Base-by-base conservation (phyloP, 495 filamentous ascomycete species). In the Podospora conica region DNA sequence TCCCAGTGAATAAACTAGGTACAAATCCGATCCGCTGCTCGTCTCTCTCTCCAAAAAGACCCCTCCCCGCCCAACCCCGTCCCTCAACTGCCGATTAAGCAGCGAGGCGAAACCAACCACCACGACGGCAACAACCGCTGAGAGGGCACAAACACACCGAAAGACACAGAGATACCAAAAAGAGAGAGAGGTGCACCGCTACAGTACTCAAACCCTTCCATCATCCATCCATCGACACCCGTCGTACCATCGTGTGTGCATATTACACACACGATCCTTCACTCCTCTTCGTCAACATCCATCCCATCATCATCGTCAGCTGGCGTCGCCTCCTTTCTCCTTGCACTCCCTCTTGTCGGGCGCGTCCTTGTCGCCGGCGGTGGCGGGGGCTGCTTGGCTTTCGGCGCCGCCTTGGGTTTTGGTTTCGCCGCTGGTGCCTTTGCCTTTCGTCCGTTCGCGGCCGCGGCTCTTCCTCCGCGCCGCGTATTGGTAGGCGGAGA, bases 271-370 rank as follows among this genome's bases (percentile, higher is more conserved):
- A 24, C 5, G 9, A 59, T 22, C 9, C 29, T 15, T 54, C 11
- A n/a, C 27, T 33, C 56, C 18, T 69, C 68, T 24, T 66, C 65
- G 31, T 72, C 70, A 25, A 68, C 70, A 27, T 72, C 70, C 70
- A 72, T 72, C 57, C 60, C 69, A 29, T 71, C 63, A 22, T 66
- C 58, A 58, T 33, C 58, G 0, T 29, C 60, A n/a, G n/a, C n/a
- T 12, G 21, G 29, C 20, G 28, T 40, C 24, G 53, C 61, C 22
- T 20, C 65, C 55, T 63, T 69, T 24, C 33, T 70, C 40, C 66
- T 65, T 28, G 60, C 58, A 5, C 63, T 64, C 27, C 60, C 60
- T 55, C 62, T 66, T 24, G 55, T 66, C 8, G 61, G 28, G 21
- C 65, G 61, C 12, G 66, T 61, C 7, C 55, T 24, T n/a, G 53